phyloP scores from a whole-genome alignment of 2,329 filamentous ascomycete genomes.

The Fusarium coffeatum region DNA sequence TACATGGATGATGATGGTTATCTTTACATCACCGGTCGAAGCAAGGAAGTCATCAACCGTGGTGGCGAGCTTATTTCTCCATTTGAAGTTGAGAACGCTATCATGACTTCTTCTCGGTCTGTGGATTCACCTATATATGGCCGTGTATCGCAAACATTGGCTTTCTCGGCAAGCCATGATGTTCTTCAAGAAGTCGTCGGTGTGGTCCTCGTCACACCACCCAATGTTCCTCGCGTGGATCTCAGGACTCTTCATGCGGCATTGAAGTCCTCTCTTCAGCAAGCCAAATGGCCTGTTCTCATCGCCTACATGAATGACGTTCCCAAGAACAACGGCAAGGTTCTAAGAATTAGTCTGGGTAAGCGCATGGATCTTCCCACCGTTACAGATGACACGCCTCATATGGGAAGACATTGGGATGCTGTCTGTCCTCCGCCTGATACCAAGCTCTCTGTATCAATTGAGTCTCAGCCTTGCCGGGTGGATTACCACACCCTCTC shows the following conservation, averaged over 20 bases:
- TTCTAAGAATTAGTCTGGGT: not conserved
- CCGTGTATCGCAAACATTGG: not conserved
- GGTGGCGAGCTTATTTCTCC: slow-evolving; percentile 11
- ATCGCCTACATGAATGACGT: slow-evolving; percentile 8
- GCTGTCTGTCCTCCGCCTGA: not conserved
- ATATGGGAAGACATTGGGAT: slow-evolving; percentile 6
- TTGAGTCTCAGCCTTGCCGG: not conserved
- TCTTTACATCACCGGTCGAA: slow-evolving; percentile 17
- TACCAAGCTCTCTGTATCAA: not conserved
- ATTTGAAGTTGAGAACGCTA: slow-evolving; percentile 15
- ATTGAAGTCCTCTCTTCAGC: slow-evolving; percentile 7
- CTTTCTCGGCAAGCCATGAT: not conserved
- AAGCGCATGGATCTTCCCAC: not conserved
- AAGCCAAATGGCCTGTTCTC: slow-evolving; percentile 7
- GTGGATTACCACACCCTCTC: not conserved
- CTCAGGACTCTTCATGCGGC: not conserved
- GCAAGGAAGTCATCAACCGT: slow-evolving; percentile 12
- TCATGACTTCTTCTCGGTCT: slow-evolving; percentile 9
- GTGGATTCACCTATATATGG: not conserved
- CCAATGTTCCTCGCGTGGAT: not conserved
- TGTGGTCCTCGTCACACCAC: not conserved
- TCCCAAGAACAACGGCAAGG: slow-evolving; percentile 22
- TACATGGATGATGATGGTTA: slow-evolving; percentile 14
- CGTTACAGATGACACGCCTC: not conserved
- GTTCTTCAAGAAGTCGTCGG: slow-evolving; percentile 8